Conservation (phyloP, 768 basidiomycete genomes). For the Russula foetens region DNA sequence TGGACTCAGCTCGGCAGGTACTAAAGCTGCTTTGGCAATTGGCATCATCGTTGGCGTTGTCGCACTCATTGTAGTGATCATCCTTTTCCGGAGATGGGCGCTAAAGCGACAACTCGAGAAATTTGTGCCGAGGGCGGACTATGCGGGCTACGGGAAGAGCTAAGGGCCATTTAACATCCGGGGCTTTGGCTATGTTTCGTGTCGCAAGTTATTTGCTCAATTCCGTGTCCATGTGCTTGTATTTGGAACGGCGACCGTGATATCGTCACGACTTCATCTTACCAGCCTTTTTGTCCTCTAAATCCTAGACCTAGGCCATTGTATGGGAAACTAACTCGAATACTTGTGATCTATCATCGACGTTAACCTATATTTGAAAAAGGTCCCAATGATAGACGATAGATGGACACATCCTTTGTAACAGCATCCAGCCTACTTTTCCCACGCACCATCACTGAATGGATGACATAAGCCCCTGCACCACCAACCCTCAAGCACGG, state of each 20-base stretch:
- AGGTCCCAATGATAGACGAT: not conserved
- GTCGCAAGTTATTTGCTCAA: no score
- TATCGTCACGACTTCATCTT: not conserved
- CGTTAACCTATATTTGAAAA: no score
- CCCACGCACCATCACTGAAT: no score
- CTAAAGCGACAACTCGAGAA: slow-evolving; percentile 17
- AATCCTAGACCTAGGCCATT: no score
- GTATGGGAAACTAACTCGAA: not conserved
- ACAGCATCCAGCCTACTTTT: no score
- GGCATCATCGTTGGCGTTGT: slow-evolving; percentile 43
- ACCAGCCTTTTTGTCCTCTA: not conserved
- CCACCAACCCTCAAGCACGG: not conserved
- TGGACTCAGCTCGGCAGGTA: slow-evolving; percentile 26
- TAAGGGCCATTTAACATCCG: not conserved
- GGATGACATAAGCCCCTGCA: slow-evolving; percentile 5
- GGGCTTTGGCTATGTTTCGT: no score
- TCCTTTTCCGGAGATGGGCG: slow-evolving; percentile 44
- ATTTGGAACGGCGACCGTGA: no score
- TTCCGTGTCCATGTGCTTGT: no score
- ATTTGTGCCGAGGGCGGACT: not conserved
- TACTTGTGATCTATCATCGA: not conserved
- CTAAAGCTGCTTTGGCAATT: slow-evolving; percentile 41
- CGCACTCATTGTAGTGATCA: slow-evolving; percentile 33
- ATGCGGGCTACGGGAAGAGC: not conserved
- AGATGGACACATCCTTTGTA: no score